These are phyloP conservation scores for Ilex asprella DNA, from an alignment of 257 asterid species.

Conservation along the genomic window DNA sequence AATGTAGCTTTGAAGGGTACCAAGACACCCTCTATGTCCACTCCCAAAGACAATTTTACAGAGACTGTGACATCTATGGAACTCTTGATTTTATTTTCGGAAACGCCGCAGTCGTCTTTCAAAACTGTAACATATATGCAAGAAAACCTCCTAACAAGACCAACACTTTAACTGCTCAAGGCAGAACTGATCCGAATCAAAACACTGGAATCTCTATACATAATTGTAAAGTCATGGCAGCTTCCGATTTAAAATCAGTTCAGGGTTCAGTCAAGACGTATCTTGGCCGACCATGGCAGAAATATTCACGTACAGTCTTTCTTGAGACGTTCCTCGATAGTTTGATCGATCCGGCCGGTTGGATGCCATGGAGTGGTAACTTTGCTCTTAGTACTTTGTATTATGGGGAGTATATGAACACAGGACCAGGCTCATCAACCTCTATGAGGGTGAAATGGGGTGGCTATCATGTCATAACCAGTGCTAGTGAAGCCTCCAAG, in stretches of 20 bases:
- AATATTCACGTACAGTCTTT: background rate
- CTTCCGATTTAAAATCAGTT: background rate
- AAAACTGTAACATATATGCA: background rate
- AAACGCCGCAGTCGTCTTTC: background rate
- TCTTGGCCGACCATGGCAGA: background rate
- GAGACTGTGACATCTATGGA: background rate
- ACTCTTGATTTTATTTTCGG: background rate
- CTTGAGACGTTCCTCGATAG: background rate
- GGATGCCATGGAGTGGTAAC: slow-evolving; percentile 1
- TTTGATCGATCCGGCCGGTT: background rate
- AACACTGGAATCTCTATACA: background rate
- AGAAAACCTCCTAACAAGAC: background rate
- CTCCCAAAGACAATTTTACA: background rate
- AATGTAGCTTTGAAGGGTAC: slow-evolving; percentile 1
- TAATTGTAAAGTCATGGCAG: background rate
- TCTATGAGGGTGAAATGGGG: background rate
- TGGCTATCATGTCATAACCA: background rate
- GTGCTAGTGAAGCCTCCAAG: background rate
- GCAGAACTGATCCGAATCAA: background rate
- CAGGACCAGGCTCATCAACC: background rate
- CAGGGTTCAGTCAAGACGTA: background rate
- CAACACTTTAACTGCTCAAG: background rate
- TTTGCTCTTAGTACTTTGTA: slow-evolving; percentile 1
- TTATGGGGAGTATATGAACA: slow-evolving; percentile 3
- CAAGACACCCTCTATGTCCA: slow-evolving; percentile 1